phyloP scores from a whole-genome alignment of 1,284 basidiomycete genomes.

The Gymnopus androsaceus region DNA sequence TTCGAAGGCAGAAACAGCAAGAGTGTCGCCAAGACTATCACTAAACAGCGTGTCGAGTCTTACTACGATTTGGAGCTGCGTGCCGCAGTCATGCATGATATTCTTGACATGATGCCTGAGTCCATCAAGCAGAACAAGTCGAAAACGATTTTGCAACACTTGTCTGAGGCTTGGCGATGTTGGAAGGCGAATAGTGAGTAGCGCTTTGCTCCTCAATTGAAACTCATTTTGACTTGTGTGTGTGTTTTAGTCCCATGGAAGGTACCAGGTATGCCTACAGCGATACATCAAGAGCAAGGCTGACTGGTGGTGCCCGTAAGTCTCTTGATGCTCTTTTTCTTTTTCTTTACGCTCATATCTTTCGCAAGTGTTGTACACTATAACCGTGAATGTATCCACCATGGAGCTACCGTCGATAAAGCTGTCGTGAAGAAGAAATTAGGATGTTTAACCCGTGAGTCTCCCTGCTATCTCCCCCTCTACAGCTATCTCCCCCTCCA shows the following conservation, averaged over 20 bases:
- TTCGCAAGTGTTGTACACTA: slow-evolving; percentile 80
- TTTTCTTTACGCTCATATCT: not conserved
- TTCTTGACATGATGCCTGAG: slow-evolving; percentile 99
- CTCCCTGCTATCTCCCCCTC: slow-evolving; percentile 12
- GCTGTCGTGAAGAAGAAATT: slow-evolving; percentile 97
- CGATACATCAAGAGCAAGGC: slow-evolving; percentile 99
- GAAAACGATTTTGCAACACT: slow-evolving; percentile 96
- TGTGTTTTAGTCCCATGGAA: slow-evolving; percentile 83
- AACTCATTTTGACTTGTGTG: too few relatives aligned
- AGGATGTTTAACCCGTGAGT: slow-evolving; percentile 81
- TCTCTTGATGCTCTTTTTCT: slow-evolving; percentile 26
- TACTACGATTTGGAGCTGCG: slow-evolving; percentile 98
- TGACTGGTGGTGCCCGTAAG: slow-evolving; percentile 97
- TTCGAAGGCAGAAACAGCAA: slow-evolving; percentile 98
- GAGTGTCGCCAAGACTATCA: slow-evolving; percentile 93
- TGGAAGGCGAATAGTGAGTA: slow-evolving; percentile 96
- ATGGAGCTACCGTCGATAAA: slow-evolving; percentile 99
- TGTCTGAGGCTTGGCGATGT: slow-evolving; percentile 97
- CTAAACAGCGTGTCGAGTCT: slow-evolving; percentile 98
- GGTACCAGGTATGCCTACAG: slow-evolving; percentile 95
- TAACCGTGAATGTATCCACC: slow-evolving; percentile 91
- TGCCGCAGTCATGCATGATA: slow-evolving; percentile 99
- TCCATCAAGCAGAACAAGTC: slow-evolving; percentile 99
- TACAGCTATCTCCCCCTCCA: too few relatives aligned
- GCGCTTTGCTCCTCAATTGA: slow-evolving; percentile 2